Evolutionary conservation across 2,329 filamentous ascomycete genomes (phyloP), one percentile per base, ranked within the genome.

Genomic region (Moelleriella libera): DNA sequence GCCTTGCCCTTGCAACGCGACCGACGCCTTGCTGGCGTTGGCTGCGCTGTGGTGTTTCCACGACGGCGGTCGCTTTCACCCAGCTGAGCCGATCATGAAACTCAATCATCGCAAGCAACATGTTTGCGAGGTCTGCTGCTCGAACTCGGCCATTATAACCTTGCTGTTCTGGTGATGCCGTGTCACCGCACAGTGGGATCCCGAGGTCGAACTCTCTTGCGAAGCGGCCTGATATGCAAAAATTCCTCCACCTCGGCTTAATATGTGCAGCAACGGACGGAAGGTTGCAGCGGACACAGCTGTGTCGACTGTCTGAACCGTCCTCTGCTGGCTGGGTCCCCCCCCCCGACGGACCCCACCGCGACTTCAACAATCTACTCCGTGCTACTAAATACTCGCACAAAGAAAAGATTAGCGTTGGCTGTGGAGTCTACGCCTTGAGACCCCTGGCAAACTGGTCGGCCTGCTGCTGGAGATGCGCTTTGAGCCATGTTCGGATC

Each of bases 401-500:
- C 44, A 34, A 14, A 31, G 11, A 29, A 9, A 14, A 45, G 31
- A 4, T 30, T 46, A 49, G 47, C 44, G 41, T 40, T 8, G 34
- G 34, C 34, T 12, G 34, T 12, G 48, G 37, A 47, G 14, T 47
- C 41, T 8, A 14, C 28, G 45, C 29, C 34, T 47, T 43, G 32
- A 29, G 45, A 37, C 30, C 31, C 48, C n/a, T 14, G 37, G 43
- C 30, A 39, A 39, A 39, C 45, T 10, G 31, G 41, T 28, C 28
- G 34, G 34, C 8, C 8, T 37, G 31, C 43, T 32, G 47, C 44
- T 32, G 29, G 31, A 44, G 29, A 46, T 46, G 43, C 44, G 47
- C 47, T 48, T 48, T 48, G 43, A 29, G 40, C 39, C 44, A 40
- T 45, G 5, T 5, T 30, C 42, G 31, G 47, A 31, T 41, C 34